Evolutionary conservation across 495 filamentous ascomycete species (phyloP).

Genomic region (Baudoinia panamericana): DNA sequence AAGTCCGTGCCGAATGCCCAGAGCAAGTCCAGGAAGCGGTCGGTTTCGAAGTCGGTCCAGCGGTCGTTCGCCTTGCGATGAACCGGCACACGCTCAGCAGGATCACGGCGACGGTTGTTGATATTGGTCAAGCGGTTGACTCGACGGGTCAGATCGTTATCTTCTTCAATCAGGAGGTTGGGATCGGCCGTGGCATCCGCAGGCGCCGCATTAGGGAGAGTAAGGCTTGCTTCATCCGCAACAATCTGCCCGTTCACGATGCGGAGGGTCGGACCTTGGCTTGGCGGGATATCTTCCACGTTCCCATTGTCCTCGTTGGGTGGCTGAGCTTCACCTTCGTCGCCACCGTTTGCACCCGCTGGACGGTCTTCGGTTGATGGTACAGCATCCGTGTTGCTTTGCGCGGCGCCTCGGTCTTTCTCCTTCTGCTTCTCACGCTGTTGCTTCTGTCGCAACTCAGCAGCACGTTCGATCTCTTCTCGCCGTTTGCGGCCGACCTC

Average conservation of each 20-base stretch:
- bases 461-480: conserved; percentile 15
- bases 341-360: no score
- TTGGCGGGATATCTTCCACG: no score
- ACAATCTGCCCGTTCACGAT: conserved; percentile 78
- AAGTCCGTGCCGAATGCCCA: conserved; percentile 90
- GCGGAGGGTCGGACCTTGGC: conserved; percentile 43
- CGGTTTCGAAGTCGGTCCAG: conserved; percentile 68
- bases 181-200: conserved; percentile 40
- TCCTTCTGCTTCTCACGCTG: conserved; percentile 1
- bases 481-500: conserved; percentile 38
- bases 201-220: conserved; percentile 60
- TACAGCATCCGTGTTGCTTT: no score
- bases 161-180: conserved; percentile 45
- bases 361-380: no score
- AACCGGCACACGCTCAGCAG: conserved; percentile 21
- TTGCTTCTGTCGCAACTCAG: not conserved
- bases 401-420: no score
- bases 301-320: no score
- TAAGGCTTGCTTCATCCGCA: conserved; percentile 60
- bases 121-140: conserved; percentile 62
- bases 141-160: conserved; percentile 69
- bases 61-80: conserved; percentile 48
- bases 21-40: conserved; percentile 72
- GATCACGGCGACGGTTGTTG: conserved; percentile 33
- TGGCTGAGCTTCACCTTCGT: no score